Conservation (phyloP, 2,329 filamentous ascomycete species). For the Stachybotrys elegans region DNA sequence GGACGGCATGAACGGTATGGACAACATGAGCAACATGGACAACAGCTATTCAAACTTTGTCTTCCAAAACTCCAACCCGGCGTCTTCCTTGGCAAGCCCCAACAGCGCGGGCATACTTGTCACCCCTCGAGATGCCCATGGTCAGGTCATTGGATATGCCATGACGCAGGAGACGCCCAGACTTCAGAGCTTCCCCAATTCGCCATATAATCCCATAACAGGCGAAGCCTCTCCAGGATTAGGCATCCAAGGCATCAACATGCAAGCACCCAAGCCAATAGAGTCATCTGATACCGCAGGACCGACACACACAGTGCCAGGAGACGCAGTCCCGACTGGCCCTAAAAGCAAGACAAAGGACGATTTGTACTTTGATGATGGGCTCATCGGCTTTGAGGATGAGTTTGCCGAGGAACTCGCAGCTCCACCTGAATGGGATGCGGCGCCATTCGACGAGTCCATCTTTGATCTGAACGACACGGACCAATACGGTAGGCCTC, state of each 20-base stretch:
- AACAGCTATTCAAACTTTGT: slow-evolving; percentile 58
- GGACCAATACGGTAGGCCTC: slow-evolving; percentile 55
- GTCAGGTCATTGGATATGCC: slow-evolving; percentile 53
- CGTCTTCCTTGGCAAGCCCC: slow-evolving; percentile 47
- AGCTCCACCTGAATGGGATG: slow-evolving; percentile 38
- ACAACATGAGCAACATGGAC: slow-evolving; percentile 23
- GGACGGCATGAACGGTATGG: slow-evolving; percentile 2
- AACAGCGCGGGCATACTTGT: slow-evolving; percentile 37
- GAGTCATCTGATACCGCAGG: too few species aligned
- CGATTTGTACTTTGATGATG: slow-evolving; percentile 68
- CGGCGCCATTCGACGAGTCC: slow-evolving; percentile 63
- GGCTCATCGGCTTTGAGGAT: slow-evolving; percentile 43
- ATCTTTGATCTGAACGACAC: slow-evolving; percentile 67
- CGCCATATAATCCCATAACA: slow-evolving; percentile 9
- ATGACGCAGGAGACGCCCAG: slow-evolving; percentile 40
- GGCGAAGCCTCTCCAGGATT: slow-evolving; percentile 26
- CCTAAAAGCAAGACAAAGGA: slow-evolving; percentile 34
- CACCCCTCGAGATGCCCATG: slow-evolving; percentile 52
- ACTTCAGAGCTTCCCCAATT: slow-evolving; percentile 7
- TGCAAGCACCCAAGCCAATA: slow-evolving; percentile 1
- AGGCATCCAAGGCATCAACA: slow-evolving; percentile 35
- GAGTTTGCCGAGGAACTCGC: slow-evolving; percentile 43
- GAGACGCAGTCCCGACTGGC: background rate
- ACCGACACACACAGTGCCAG: background rate
- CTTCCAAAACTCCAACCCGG: slow-evolving; percentile 50